Percentiles rank a stretch among this genome's conserved stretches.
Conservation (phyloP, 2,329 filamentous ascomycete genomes). For the Penicillium glabrum region DNA sequence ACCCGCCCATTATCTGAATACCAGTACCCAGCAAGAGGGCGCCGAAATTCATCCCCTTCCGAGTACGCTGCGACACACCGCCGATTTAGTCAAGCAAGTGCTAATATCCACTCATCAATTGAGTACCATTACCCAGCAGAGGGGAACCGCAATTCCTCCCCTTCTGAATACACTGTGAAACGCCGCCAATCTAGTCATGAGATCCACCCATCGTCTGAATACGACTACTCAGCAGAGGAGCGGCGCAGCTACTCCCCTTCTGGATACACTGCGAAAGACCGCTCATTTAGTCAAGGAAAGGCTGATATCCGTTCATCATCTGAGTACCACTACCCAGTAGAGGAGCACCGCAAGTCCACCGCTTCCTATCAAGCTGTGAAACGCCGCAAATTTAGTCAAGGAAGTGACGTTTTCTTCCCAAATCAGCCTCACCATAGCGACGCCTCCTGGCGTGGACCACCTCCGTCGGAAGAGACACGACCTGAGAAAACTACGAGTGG, state of each 20-base stretch:
- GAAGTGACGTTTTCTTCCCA: too few species aligned
- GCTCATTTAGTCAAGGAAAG: slow-evolving; percentile 36
- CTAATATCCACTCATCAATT: slow-evolving; percentile 18
- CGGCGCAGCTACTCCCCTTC: slow-evolving; percentile 55
- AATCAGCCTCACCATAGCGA: too few species aligned
- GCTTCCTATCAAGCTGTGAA: slow-evolving; percentile 51
- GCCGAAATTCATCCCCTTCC: slow-evolving; percentile 53
- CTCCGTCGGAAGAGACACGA: slow-evolving; percentile 14
- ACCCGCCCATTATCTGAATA: slow-evolving; percentile 28
- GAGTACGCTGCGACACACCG: slow-evolving; percentile 55
- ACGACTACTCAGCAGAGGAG: slow-evolving; percentile 37
- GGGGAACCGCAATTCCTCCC: slow-evolving; percentile 58
- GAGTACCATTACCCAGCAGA: slow-evolving; percentile 24
- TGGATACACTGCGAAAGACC: slow-evolving; percentile 54
- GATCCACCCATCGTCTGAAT: slow-evolving; percentile 24
- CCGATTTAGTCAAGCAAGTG: slow-evolving; percentile 34
- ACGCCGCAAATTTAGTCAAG: slow-evolving; percentile 46
- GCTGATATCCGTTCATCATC: slow-evolving; percentile 18
- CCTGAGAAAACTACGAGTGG: slow-evolving; percentile 46
- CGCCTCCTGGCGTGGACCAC: too few species aligned
- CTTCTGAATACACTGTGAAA: slow-evolving; percentile 52
- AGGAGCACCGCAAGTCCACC: slow-evolving; percentile 57
- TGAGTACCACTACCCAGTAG: slow-evolving; percentile 25
- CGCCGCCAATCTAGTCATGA: slow-evolving; percentile 45
- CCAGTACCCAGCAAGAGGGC: slow-evolving; percentile 43